These are phyloP conservation scores for Cicer cuneatum DNA, from an alignment of 306 rosid species.

Conservation along the genomic window DNA sequence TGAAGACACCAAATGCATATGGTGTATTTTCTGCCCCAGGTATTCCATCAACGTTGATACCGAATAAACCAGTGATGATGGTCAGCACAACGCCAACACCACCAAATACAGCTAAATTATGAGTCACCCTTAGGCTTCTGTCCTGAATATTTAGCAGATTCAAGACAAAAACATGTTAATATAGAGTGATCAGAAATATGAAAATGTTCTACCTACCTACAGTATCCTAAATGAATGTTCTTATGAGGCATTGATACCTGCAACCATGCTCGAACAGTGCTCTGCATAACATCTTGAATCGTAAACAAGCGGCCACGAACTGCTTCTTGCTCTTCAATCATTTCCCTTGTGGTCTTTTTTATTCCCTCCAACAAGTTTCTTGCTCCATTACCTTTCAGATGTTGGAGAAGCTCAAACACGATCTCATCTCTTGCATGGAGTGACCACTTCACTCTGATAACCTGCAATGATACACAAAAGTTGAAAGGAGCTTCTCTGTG, in stretches of 20 bases:
- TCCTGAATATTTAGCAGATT: conserved; percentile 61
- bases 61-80: conserved; percentile 83
- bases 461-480: conserved; percentile 58
- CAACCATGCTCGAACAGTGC: conserved; percentile 94
- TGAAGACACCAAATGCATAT: conserved; percentile 80
- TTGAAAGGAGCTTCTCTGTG: conserved; percentile 28
- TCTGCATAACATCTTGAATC: conserved; percentile 96
- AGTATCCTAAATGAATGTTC: conserved; percentile 21
- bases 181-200: not conserved
- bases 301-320: conserved; percentile 93
- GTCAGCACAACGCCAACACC: conserved; percentile 87
- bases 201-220: conserved; percentile 12
- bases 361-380: conserved; percentile 66
- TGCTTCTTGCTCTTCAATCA: conserved; percentile 99
- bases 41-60: conserved; percentile 94
- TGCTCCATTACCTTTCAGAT: conserved; percentile 71
- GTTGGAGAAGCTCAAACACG: conserved; percentile 85
- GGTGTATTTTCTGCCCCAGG: conserved; percentile 74
- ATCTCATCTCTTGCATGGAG: conserved; percentile 98
- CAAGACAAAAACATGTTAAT: conserved; percentile 37
- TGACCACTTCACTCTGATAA: conserved; percentile 97
- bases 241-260: conserved; percentile 59
- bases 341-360: conserved; percentile 73
- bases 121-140: conserved; percentile 87
- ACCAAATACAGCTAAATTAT: conserved; percentile 81